Evolutionary conservation across 2,329 filamentous ascomycete genomes (phyloP), one percentile per base, ranked within the genome.

Genomic region (Trichoderma atroviride): DNA sequence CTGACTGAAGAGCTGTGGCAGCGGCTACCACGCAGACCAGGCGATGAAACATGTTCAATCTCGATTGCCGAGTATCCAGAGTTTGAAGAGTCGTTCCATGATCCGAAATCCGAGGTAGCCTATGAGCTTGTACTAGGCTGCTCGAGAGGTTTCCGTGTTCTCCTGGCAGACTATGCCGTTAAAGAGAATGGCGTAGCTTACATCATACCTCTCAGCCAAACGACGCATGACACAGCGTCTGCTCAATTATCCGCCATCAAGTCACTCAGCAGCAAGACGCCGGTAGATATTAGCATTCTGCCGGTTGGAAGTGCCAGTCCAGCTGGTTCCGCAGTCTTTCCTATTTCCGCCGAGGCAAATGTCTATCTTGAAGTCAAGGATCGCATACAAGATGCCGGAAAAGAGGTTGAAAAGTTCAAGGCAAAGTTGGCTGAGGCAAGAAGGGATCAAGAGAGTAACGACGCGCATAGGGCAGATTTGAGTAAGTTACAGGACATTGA

Each of bases 341-440:
- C 90, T 58, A 88, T 95, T 55, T 90, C 89, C 22, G 84, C 89
- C 2, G 83, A 87, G 11, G 89, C 89, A 0, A 89, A 89, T 9
- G 91, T 94, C 31, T 94, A 89, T 81, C 82, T 96, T 40, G 86
- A 91, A 75, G 89, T 96, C 76, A 91, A 91, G 76, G 91, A 91
- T 73, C 88, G 89, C 70, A 88, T 94, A 55, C 52, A 55, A 16
- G 52, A 55, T 55, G 24, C 14, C 19, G 24, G 52, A 55, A 55
- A 55, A 13, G 52, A 55, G 24, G 52, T 19, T 55, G 52, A 55
- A 31, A 55, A 55, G 22, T 27, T 29, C 14, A 29, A 55, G 14
- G 27, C 52, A 55, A 55, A 55, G 24, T 55, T 55, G 16, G 24
- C 52, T 29, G 52, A 29, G 24, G 16, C 52, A 29, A 29, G 52